Evolutionary conservation across 176 grass and related monocot species (phyloP).

Genomic region (Poa pratensis): DNA sequence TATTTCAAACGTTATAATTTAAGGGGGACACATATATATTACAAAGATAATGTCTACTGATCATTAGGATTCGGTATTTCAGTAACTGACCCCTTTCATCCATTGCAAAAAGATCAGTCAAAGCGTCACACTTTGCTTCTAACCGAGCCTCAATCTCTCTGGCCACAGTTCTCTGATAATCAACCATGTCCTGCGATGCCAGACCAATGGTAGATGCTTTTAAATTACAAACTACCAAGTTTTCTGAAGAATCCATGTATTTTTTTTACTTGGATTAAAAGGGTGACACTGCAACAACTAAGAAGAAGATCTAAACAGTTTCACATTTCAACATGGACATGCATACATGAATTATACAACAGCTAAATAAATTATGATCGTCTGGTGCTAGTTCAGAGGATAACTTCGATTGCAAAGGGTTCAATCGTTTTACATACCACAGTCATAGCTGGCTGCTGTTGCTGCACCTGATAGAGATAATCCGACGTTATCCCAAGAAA

Average conservation of each 20-base stretch:
- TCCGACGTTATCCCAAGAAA: conserved; percentile 87
- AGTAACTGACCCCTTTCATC: conserved; percentile 74
- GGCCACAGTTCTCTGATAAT: conserved; percentile 81
- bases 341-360: neutral
- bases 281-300: neutral
- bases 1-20: conserved; percentile 41
- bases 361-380: neutral
- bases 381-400: neutral
- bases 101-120: conserved; percentile 86
- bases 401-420: neutral
- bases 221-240: neutral
- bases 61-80: conserved; percentile 33
- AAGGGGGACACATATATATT: neutral
- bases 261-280: neutral
- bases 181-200: conserved; percentile 70
- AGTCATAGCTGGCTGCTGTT: conserved; percentile 63
- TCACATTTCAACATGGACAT: neutral
- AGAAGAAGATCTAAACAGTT: neutral
- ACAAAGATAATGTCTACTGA: neutral
- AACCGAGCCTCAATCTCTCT: conserved; percentile 93
- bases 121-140: conserved; percentile 86
- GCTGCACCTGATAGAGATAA: conserved; percentile 93
- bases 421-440: conserved; percentile 59
- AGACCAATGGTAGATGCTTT: conserved; percentile 29
- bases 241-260: neutral